Percentiles rank a stretch among this genome's conserved stretches.
Conservation (phyloP, 345 rosid genomes). For the Sisymbrium altissimum region DNA sequence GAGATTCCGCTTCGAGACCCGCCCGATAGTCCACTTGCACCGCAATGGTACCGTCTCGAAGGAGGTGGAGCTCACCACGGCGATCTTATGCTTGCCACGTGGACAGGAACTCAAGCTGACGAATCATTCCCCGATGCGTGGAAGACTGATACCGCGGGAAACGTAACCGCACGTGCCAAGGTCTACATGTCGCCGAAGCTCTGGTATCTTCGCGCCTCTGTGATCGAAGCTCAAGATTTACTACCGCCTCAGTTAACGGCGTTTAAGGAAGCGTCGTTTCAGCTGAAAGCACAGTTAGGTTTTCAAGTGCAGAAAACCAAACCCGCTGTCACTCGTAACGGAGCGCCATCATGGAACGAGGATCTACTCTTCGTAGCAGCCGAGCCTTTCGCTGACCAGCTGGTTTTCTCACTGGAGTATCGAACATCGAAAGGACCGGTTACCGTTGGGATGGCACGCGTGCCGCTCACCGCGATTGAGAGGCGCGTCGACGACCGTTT, state of each 20-base stretch:
- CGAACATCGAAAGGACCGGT: slow-evolving; percentile 53
- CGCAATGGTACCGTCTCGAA: slow-evolving; percentile 91
- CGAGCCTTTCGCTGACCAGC: slow-evolving; percentile 62
- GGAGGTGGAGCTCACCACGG: slow-evolving; percentile 60
- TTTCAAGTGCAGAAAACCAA: slow-evolving; percentile 75
- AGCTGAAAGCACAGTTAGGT: slow-evolving; percentile 70
- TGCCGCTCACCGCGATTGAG: slow-evolving; percentile 54
- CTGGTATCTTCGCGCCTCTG: slow-evolving; percentile 79
- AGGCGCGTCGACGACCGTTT: slow-evolving; percentile 85
- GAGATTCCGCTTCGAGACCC: slow-evolving; percentile 90
- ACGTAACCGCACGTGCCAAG: slow-evolving; percentile 62
- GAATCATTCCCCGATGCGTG: slow-evolving; percentile 90
- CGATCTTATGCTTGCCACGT: slow-evolving; percentile 90
- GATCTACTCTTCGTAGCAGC: slow-evolving; percentile 77
- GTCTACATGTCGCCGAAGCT: slow-evolving; percentile 78
- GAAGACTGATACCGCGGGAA: slow-evolving; percentile 77
- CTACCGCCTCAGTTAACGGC: slow-evolving; percentile 38
- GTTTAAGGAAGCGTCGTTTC: slow-evolving; percentile 53
- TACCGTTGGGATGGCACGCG: slow-evolving; percentile 42
- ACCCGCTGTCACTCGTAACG: slow-evolving; percentile 49
- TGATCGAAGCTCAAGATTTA: slow-evolving; percentile 75
- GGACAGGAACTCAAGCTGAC: slow-evolving; percentile 96
- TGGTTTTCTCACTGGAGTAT: slow-evolving; percentile 54
- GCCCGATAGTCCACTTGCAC: slow-evolving; percentile 93
- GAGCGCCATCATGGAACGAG: slow-evolving; percentile 78